A percentile compares a stretch with the other conserved stretches of the same genome.
Evolutionary conservation across 139 green algal species (phyloP).

Genomic region (Chlamydomonas urium): DNA sequence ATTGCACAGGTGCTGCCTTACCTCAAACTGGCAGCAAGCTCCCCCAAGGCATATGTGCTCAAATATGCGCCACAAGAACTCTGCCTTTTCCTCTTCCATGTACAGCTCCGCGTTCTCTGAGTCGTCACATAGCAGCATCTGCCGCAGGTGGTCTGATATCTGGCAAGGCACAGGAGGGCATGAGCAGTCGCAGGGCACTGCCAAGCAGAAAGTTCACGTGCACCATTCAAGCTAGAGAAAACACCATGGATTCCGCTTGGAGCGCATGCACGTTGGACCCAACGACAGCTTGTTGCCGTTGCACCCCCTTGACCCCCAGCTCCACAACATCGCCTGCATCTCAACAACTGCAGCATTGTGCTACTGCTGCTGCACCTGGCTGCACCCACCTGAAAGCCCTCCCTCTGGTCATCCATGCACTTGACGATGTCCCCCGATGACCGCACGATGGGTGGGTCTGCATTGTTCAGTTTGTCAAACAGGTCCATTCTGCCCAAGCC

Average conservation of each 20-base stretch:
- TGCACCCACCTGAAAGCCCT: conserved; percentile 52
- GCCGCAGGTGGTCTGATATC: conserved; percentile 49
- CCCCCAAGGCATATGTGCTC: conserved; percentile 46
- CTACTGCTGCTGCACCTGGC: too few relatives aligned
- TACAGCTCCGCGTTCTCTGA: conserved; percentile 46
- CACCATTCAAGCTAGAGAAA: too few relatives aligned
- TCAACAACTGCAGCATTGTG: not conserved
- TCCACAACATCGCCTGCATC: not conserved
- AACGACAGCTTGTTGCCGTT: not conserved
- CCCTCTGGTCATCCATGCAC: conserved; percentile 51
- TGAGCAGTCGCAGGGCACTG: too few relatives aligned
- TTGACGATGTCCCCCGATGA: conserved; percentile 38
- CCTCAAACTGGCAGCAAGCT: conserved; percentile 55
- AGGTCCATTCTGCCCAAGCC: conserved; percentile 32
- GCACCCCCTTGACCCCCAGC: not conserved
- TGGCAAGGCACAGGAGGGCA: too few relatives aligned
- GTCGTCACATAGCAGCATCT: conserved; percentile 51
- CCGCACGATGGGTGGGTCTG: conserved; percentile 39
- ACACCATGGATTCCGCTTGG: too few relatives aligned
- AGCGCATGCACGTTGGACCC: not conserved
- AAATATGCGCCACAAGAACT: conserved; percentile 54
- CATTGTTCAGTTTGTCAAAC: conserved; percentile 31
- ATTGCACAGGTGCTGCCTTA: conserved; percentile 17
- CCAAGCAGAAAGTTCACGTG: too few relatives aligned
- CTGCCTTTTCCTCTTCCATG: conserved; percentile 30